Percentiles rank a stretch among this genome's conserved stretches.
Evolutionary conservation across 768 basidiomycete genomes (phyloP).

Genomic region (Phylloporus arenicola): DNA sequence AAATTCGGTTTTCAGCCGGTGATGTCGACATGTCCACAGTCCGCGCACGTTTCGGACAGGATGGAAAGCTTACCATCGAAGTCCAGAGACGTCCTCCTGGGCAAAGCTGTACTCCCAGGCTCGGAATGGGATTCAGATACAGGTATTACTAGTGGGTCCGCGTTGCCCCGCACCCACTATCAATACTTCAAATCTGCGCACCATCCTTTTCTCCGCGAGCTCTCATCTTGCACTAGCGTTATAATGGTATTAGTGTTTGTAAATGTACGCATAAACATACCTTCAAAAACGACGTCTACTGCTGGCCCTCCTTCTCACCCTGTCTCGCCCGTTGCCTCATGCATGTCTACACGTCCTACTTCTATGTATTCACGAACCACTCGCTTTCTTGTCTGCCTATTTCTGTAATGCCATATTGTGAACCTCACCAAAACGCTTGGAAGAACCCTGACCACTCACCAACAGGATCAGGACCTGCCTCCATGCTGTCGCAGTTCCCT

Average conservation of each 20-base stretch:
- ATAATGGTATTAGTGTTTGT: conserved; percentile 22
- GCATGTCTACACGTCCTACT: conserved; percentile 2
- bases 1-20: conserved; percentile 46
- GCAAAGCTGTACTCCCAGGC: conserved; percentile 20
- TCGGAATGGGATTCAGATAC: conserved; percentile 29
- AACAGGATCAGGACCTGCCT: conserved; percentile 4
- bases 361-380: conserved; percentile 12
- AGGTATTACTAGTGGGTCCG: conserved; percentile 17
- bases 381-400: conserved; percentile 2
- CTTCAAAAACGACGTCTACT: conserved; percentile 2
- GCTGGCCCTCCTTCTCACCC: conserved; percentile 2
- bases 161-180: neutral
- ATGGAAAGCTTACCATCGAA: conserved; percentile 44
- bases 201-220: neutral
- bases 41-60: conserved; percentile 44
- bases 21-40: conserved; percentile 53
- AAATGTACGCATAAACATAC: conserved; percentile 19
- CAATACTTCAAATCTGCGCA: conserved; percentile 2
- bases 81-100: conserved; percentile 31
- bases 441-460: conserved; percentile 3
- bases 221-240: conserved; percentile 12
- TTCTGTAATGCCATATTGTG: conserved; percentile 2
- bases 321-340: neutral
- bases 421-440: neutral
- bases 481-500: neutral